Base-by-base conservation (phyloP, 257 asterid species). In the Rhazya stricta region DNA sequence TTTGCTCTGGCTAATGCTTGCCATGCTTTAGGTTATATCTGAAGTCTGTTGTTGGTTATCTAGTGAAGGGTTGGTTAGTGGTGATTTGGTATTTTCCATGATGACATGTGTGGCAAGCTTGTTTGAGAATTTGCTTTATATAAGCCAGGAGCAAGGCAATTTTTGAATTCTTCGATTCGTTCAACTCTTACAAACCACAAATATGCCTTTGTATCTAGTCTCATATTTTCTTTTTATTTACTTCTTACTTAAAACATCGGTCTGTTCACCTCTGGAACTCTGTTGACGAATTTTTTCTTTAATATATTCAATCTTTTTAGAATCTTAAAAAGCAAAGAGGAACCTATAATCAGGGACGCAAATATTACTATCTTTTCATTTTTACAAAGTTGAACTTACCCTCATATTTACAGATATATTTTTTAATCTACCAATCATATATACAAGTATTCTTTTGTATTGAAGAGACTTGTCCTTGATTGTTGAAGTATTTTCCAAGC, bases 121-220 rank as follows among this genome's bases (percentile, higher is more conserved):
- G 82, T 72, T 63, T 71, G 39, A 73, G 67, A 74, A 70, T 27
- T 79, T 78, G 54, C 79, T 65, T 54, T 70, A 51, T 70, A 51
- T 69, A 29, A 81, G 77, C 80, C 82, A 60, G 77, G 60, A 72
- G 78, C 82, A 72, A 68, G 78, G 69, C 71, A 65, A 74, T 74
- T 77, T 69, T 73, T 39, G 21, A 74, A 62, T 76, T 75, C 27
- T 67, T 78, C 43, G 8, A 77, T 79, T 76, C 72, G 41, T 69
- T 76, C 36, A 67, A 75, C 57, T 21, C 62, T 56, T n/a, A 65
- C 48, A 43, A 21, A 73, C 69, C 69, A 65, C 80, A 4, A 37
- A 41, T 34, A 51, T 51, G 69, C 58, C 73, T 73, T 36, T 75
- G 79, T 83, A 83, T 70, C 78, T 83, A 80, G 75, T 58, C 72